Evolutionary conservation across 306 rosid species (phyloP), one percentile per base, ranked within the genome.

Genomic region (Aeschynomene evenia): DNA sequence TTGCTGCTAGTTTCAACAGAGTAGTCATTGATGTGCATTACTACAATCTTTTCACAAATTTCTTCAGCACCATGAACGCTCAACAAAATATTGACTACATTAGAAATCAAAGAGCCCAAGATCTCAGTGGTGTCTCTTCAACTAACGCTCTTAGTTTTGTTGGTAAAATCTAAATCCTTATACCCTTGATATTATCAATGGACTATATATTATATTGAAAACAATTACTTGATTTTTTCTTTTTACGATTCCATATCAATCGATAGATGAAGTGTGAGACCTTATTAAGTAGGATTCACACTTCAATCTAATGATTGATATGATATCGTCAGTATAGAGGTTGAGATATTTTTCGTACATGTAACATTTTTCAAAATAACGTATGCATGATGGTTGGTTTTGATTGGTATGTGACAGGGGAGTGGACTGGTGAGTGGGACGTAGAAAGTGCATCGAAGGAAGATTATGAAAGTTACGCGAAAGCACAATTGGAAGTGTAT

Each of bases 21-120:
- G 84, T 73, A 12, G 84, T 76, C 21, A 67, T 84, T 45, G 92
- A 84, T 4, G 85, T 84, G 61, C 92, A 87, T 76, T 85, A 80
- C 80, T 87, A 84, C 62, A 80, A 58, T 72, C 75, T 84, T 5
- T 54, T 13, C 46, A 42, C 11, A 4, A 0, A 2, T 87, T 82
- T 63, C n/a, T n/a, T n/a, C n/a, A 51, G 28, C 2, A 18, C 5
- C 49, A 55, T 75, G 79, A 76, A 14, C 60, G 83, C 33, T 19
- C 80, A 85, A 70, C 83, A 85, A 29, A 76, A 76, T 29, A 73
- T 82, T 0, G 81, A 82, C 60, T 75, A 11, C 79, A 72, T 87
- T 8, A 7, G 50, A 10, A 85, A 78, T 19, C 56, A 82, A 4
- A 67, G 88, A 85, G 82, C 75, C 31, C 54, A 84, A 1, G 70